A percentile compares a stretch with the other conserved stretches of the same genome.
Conservation (phyloP, 2,329 filamentous ascomycete genomes). For the Aspergillus sp. region DNA sequence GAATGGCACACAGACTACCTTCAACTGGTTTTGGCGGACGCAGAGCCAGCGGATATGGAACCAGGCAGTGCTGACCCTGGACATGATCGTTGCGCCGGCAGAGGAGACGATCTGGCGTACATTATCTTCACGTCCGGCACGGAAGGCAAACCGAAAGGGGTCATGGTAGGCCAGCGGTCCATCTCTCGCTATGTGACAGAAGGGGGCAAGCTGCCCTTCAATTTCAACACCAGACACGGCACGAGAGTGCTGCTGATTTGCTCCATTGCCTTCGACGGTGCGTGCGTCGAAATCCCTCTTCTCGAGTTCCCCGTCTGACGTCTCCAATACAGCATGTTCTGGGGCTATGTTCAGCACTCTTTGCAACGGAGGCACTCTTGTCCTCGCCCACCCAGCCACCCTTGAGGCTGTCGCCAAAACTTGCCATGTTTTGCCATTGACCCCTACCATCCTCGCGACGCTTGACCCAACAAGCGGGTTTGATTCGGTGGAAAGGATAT, state of each 20-base stretch:
- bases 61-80: no score
- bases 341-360: slow-evolving; percentile 11
- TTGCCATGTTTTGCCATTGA: slow-evolving; percentile 3
- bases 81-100: no score
- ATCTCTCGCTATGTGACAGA: slow-evolving; percentile 5
- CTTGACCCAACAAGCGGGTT: slow-evolving; percentile 2
- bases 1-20: no score
- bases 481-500: slow-evolving; percentile 2
- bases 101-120: slow-evolving; percentile 44
- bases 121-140: slow-evolving; percentile 42
- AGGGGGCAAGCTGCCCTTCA: slow-evolving; percentile 2
- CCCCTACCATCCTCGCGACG: slow-evolving; percentile 6
- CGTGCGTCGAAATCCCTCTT: neutral
- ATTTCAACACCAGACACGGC: slow-evolving; percentile 1
- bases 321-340: slow-evolving; percentile 1
- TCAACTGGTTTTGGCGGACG: no score
- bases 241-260: slow-evolving; percentile 13
- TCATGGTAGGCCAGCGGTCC: slow-evolving; percentile 22
- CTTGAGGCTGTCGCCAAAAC: slow-evolving; percentile 2
- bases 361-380: slow-evolving; percentile 10
- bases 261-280: slow-evolving; percentile 19
- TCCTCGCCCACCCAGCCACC: slow-evolving; percentile 6
- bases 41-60: no score
- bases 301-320: neutral
- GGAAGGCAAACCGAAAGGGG: slow-evolving; percentile 42